Conservation (phyloP, 345 rosid genomes). For the Boechera retrofracta region DNA sequence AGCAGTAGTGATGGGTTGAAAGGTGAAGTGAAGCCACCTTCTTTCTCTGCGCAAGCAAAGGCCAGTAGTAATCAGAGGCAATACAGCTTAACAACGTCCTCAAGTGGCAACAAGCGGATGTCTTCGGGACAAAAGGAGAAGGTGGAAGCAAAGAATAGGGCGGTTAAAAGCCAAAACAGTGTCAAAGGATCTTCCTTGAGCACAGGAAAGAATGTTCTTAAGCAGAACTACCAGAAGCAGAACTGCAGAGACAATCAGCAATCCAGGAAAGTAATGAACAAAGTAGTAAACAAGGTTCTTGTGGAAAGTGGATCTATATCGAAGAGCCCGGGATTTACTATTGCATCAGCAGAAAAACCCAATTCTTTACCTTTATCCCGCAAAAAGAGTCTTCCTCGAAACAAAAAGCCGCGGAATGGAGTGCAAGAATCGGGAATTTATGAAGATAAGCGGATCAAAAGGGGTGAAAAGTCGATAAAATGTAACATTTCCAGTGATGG, state of each 20-base stretch:
- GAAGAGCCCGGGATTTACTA: slow-evolving; percentile 42
- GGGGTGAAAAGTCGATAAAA: slow-evolving; percentile 55
- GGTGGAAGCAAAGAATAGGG: slow-evolving; percentile 57
- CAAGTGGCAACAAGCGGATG: slow-evolving; percentile 38
- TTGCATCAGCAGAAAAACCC: slow-evolving; percentile 46
- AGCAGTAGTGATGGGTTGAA: slow-evolving; percentile 56
- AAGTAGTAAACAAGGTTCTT: slow-evolving; percentile 52
- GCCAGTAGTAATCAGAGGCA: slow-evolving; percentile 71
- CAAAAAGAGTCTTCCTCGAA: slow-evolving; percentile 53
- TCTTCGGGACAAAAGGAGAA: slow-evolving; percentile 55
- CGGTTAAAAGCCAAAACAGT: slow-evolving; percentile 63
- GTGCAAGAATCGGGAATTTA: slow-evolving; percentile 47
- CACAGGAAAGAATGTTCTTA: slow-evolving; percentile 63
- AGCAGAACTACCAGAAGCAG: slow-evolving; percentile 92
- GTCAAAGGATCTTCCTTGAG: slow-evolving; percentile 59
- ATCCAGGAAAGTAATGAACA: slow-evolving; percentile 50
- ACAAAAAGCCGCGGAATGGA: slow-evolving; percentile 51
- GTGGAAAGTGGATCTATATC: slow-evolving; percentile 52
- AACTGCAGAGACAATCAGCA: slow-evolving; percentile 62
- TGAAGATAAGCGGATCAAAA: slow-evolving; percentile 47
- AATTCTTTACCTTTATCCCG: slow-evolving; percentile 45
- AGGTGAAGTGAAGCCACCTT: slow-evolving; percentile 69
- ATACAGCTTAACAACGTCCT: slow-evolving; percentile 53
- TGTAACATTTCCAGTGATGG: slow-evolving; percentile 52
- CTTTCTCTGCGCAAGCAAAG: slow-evolving; percentile 94